These are phyloP conservation scores for Prosopis cineraria DNA, from an alignment of 306 rosid genomes.

Conservation along the genomic window DNA sequence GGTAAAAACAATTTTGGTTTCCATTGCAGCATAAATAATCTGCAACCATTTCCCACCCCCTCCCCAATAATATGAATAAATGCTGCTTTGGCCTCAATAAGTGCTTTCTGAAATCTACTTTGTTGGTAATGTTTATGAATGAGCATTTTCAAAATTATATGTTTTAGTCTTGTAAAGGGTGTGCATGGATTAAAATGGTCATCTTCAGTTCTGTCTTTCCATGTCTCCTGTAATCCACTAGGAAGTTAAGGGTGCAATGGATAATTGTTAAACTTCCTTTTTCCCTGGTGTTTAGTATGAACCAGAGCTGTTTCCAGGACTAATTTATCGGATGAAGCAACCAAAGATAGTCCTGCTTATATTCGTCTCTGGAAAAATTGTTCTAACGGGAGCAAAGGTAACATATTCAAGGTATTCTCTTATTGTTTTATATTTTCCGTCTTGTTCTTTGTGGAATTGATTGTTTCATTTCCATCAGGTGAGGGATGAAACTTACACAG, in stretches of 20 bases:
- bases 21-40: neutral
- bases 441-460: neutral
- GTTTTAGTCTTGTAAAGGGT: slow-evolving; percentile 1
- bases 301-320: slow-evolving; percentile 96
- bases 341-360: slow-evolving; percentile 95
- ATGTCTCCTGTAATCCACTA: neutral
- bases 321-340: slow-evolving; percentile 95
- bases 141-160: neutral
- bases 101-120: neutral
- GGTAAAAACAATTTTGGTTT: neutral
- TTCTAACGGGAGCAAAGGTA: slow-evolving; percentile 98
- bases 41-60: neutral
- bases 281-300: slow-evolving; percentile 63
- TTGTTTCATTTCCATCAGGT: slow-evolving; percentile 47
- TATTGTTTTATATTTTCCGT: neutral
- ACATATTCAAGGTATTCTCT: neutral
- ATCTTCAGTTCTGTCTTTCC: slow-evolving; percentile 2
- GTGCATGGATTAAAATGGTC: neutral
- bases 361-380: slow-evolving; percentile 94
- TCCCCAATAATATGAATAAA: neutral
- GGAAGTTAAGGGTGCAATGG: neutral
- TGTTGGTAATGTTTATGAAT: neutral
- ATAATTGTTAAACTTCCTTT: slow-evolving; percentile 31
- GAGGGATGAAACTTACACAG: slow-evolving; percentile 89
- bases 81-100: neutral